A percentile compares a stretch with the other conserved stretches of the same genome.
These are phyloP conservation scores for Phallus indusiatus DNA, from an alignment of 768 basidiomycete genomes.

Conservation along the genomic window DNA sequence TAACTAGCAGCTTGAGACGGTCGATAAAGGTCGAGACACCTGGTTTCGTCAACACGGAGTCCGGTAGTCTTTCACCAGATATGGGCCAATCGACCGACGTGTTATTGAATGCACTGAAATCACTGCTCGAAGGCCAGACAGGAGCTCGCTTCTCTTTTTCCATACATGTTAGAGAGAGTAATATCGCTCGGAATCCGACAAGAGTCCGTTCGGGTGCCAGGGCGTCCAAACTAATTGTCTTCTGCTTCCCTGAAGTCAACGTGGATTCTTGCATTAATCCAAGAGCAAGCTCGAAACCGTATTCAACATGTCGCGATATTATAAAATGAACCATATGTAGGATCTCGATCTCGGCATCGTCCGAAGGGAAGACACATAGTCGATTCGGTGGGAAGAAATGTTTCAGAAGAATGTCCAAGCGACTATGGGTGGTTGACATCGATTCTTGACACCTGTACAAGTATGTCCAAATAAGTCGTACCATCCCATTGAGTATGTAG, in stretches of 20 bases:
- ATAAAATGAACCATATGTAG: slow-evolving; percentile 75
- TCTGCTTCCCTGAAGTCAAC: slow-evolving; percentile 22
- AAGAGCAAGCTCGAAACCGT: slow-evolving; percentile 71
- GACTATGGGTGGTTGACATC: slow-evolving; percentile 67
- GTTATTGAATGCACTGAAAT: slow-evolving; percentile 45
- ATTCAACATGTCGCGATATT: slow-evolving; percentile 75
- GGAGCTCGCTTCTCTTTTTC: slow-evolving; percentile 67
- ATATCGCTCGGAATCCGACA: slow-evolving; percentile 67
- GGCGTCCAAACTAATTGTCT: slow-evolving; percentile 33
- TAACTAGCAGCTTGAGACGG: slow-evolving; percentile 47
- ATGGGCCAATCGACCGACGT: slow-evolving; percentile 60
- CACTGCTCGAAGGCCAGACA: slow-evolving; percentile 67
- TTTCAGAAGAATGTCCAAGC: slow-evolving; percentile 65
- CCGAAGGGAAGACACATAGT: slow-evolving; percentile 48
- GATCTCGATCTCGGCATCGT: slow-evolving; percentile 71
- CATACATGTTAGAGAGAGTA: slow-evolving; percentile 58
- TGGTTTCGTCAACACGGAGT: slow-evolving; percentile 45
- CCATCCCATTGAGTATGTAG: slow-evolving; percentile 68
- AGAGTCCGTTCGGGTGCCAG: slow-evolving; percentile 54
- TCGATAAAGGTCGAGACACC: slow-evolving; percentile 69
- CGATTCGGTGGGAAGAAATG: slow-evolving; percentile 73
- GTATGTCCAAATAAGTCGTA: slow-evolving; percentile 88
- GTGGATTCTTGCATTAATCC: slow-evolving; percentile 69
- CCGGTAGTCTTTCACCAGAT: slow-evolving; percentile 54
- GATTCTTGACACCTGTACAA: slow-evolving; percentile 89